Evolutionary conservation across 2,329 filamentous ascomycete genomes (phyloP).

Genomic region (Myriosclerotinia curreyana): DNA sequence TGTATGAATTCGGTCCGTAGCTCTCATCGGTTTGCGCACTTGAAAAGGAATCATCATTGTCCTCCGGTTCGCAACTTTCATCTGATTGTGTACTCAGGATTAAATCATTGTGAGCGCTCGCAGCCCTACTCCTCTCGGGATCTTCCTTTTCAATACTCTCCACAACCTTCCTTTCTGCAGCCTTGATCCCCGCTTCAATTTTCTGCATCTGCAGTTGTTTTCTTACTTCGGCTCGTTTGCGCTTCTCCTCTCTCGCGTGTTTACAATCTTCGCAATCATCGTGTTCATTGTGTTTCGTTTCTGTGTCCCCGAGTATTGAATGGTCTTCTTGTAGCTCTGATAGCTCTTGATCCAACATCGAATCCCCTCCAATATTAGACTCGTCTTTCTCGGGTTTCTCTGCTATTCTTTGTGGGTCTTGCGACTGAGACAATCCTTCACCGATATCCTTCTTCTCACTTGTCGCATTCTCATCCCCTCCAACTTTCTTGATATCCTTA

Average conservation of each 20-base stretch:
- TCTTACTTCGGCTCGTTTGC: slow-evolving; percentile 24
- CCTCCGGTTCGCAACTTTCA: slow-evolving; percentile 33
- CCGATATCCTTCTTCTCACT: not conserved
- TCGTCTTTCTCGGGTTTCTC: slow-evolving; percentile 1
- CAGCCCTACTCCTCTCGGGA: slow-evolving; percentile 18
- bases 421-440: slow-evolving; percentile 15
- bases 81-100: slow-evolving; percentile 39
- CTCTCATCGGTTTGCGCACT: slow-evolving; percentile 34
- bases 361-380: not conserved
- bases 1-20: slow-evolving; percentile 31
- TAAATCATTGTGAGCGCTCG: slow-evolving; percentile 36
- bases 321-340: slow-evolving; percentile 13
- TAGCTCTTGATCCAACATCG: slow-evolving; percentile 4
- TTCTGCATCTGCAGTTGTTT: slow-evolving; percentile 33
- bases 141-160: slow-evolving; percentile 46
- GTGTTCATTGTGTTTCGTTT: slow-evolving; percentile 21
- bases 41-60: slow-evolving; percentile 16
- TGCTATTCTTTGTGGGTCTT: slow-evolving; percentile 7
- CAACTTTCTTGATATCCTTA: slow-evolving; percentile 22
- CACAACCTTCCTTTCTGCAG: slow-evolving; percentile 51
- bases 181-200: slow-evolving; percentile 53
- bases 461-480: slow-evolving; percentile 31
- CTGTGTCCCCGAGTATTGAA: slow-evolving; percentile 22
- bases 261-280: slow-evolving; percentile 18
- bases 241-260: slow-evolving; percentile 28